Base-by-base conservation (phyloP, 805 yeast genomes). In the Candida chilensis region DNA sequence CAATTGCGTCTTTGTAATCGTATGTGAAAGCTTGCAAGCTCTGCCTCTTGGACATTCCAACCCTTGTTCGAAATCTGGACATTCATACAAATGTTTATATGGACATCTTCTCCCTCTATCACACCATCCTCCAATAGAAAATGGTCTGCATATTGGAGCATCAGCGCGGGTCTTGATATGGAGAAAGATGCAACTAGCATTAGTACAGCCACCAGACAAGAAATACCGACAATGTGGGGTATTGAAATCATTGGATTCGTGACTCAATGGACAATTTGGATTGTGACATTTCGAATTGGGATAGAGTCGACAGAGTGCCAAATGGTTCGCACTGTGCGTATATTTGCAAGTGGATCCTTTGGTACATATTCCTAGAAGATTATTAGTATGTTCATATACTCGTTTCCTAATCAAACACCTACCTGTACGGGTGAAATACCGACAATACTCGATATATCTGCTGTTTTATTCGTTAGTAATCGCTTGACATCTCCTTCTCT, bases 121-220 rank as follows among this genome's bases (percentile, higher is more conserved):
- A 50, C 94, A 84, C 54, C 70, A 80, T 1, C 88, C 87, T 12
- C 71, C 71, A 20, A 76, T 41, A 4, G 88, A 68, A 56, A 83
- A 84, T 17, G 69, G 74, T 15, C 84, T 59, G 44, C 94, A 83
- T 1, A 73, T 58, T 45, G 60, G 53, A 3, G 74, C 52, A 17
- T 58, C 64, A 27, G 48, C 41, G 17, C 39, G 50, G 22, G 62
- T 71, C 31, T 42, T 42, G 56, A 60, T 67, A 51, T 67, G 83
- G 20, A 60, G 55, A 41, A 47, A 85, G 41, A 50, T 56, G 50
- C 84, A 76, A 20, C 61, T 50, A 4, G 44, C 41, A 35, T 72
- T 73, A 2, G 57, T 50, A 44, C 84, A 76, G 10, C 48, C 35
- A 1, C 70, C 72, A 4, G 42, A 42, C 27, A 68, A 64, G 40